phyloP scores from a whole-genome alignment of 2,329 filamentous ascomycete species.

The Diplodia mutila region DNA sequence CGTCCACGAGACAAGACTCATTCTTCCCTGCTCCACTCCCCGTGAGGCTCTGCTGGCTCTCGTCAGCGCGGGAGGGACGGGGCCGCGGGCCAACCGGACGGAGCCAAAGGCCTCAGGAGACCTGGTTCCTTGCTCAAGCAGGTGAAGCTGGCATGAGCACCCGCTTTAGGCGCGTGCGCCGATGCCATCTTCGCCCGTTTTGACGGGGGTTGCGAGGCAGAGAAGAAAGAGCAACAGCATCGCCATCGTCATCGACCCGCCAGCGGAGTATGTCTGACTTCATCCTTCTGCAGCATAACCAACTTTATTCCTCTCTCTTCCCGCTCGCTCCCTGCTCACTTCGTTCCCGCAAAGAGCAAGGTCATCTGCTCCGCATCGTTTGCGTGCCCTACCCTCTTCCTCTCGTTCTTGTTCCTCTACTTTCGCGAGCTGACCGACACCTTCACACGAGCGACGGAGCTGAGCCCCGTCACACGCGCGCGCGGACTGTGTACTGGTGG shows the following conservation, averaged over 20 bases:
- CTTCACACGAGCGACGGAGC: background rate
- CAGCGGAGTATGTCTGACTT: background rate
- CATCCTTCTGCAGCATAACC: background rate
- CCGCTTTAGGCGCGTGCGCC: slow-evolving; percentile 12
- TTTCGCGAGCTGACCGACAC: background rate
- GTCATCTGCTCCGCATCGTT: slow-evolving; percentile 11
- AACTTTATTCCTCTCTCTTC: background rate
- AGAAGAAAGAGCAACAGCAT: background rate
- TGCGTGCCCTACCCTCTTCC: background rate
- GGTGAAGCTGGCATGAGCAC: slow-evolving; percentile 18
- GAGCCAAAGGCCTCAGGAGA: background rate
- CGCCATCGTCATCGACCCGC: background rate
- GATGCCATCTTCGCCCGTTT: background rate
- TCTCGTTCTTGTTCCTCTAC: background rate
- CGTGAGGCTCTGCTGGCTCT: slow-evolving; percentile 22
- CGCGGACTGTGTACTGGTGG: background rate
- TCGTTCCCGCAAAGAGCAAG: background rate
- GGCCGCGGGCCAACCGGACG: background rate
- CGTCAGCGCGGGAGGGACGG: slow-evolving; percentile 1
- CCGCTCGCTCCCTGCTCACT: slow-evolving; percentile 8
- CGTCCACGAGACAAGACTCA: background rate
- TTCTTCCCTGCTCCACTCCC: background rate
- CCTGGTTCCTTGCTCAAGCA: background rate
- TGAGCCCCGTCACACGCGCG: background rate
- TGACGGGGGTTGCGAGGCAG: background rate